Base-by-base conservation (phyloP, 805 yeast genomes). In the Candida quercuum region DNA sequence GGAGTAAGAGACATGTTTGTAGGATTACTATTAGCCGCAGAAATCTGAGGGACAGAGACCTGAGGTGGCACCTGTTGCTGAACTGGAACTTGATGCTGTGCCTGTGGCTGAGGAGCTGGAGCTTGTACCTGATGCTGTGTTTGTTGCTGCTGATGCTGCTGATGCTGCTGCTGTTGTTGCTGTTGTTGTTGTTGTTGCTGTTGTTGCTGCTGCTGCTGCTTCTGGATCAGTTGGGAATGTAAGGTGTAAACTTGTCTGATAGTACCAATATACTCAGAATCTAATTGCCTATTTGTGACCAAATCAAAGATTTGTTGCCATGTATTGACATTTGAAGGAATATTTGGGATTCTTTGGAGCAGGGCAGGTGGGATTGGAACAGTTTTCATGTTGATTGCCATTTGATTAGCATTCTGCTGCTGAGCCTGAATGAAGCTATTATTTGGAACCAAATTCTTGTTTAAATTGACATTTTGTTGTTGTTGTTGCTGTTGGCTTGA, bases 221-320 rank as follows among this genome's bases (percentile, higher is more conserved):
- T 52, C 52, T 67, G 56, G 9, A 79, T 67, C 40, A 79, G 56
- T 47, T 78, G 86, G 41, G 76, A 65, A 56, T 82, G 89, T 35
- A 81, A 64, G 33, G 74, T 71, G 57, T 86, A 86, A 8, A 82
- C 76, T 41, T 76, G 81, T 54, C 76, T 79, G 31, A 85, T 76
- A 18, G 72, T 57, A 13, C 74, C 74, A 64, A 81, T 62, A 20
- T 73, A 74, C 24, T 76, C 71, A 6, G 74, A 71, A 1, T 84
- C 76, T 28, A 85, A 61, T 41, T 75, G 66, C 41, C 76, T 77
- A 45, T 74, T 71, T 45, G 76, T 73, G 31, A 78, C 60, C 47
- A 79, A 71, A 29, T 79, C 81, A 57, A 79, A 76, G 21, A 86
- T 76, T 54, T 79, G 85, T 17, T 77, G 74, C 96, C 96, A 88